Percentiles rank a stretch among this genome's conserved stretches.
phyloP scores from a whole-genome alignment of 805 yeast species.

The baker's yeast (Saccharomyces cerevisiae) region DNA sequence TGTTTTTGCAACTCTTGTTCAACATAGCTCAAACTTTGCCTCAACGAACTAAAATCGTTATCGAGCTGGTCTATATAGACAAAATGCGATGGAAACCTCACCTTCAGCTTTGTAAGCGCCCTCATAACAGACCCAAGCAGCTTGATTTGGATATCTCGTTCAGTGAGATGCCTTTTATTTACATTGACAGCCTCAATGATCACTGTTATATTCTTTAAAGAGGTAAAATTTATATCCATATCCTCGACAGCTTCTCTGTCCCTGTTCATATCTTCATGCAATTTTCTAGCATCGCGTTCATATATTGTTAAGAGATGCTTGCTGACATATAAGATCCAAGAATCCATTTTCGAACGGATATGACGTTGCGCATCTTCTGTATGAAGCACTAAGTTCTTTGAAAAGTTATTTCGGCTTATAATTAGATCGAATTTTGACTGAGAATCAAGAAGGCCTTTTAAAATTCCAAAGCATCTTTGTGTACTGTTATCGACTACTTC shows the following conservation, averaged over 20 bases:
- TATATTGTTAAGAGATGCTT: slow-evolving; percentile 36
- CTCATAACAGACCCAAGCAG: slow-evolving; percentile 17
- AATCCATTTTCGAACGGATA: slow-evolving; percentile 46
- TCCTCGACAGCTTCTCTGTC: slow-evolving; percentile 34
- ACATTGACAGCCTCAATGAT: slow-evolving; percentile 35
- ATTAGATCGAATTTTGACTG: not conserved
- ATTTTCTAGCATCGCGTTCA: slow-evolving; percentile 22
- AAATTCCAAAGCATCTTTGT: slow-evolving; percentile 1
- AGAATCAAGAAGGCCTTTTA: slow-evolving; percentile 1
- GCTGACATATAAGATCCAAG: slow-evolving; percentile 45
- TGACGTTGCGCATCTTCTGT: slow-evolving; percentile 47
- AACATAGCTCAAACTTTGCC: not conserved
- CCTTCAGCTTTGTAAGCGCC: slow-evolving; percentile 32
- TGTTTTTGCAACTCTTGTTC: slow-evolving; percentile 36
- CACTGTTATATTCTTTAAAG: slow-evolving; percentile 32
- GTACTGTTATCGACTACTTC: not conserved
- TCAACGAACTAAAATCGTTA: slow-evolving; percentile 37
- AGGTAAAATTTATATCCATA: slow-evolving; percentile 29
- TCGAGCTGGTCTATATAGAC: slow-evolving; percentile 56
- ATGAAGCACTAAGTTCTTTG: slow-evolving; percentile 27
- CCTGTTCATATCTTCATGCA: slow-evolving; percentile 28
- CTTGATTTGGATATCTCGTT: slow-evolving; percentile 16
- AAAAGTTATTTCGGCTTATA: not conserved
- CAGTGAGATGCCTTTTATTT: slow-evolving; percentile 10
- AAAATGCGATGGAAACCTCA: slow-evolving; percentile 46